Evolutionary conservation across 2,329 filamentous ascomycete genomes (phyloP).

Genomic region (Xylariaceae sp.): DNA sequence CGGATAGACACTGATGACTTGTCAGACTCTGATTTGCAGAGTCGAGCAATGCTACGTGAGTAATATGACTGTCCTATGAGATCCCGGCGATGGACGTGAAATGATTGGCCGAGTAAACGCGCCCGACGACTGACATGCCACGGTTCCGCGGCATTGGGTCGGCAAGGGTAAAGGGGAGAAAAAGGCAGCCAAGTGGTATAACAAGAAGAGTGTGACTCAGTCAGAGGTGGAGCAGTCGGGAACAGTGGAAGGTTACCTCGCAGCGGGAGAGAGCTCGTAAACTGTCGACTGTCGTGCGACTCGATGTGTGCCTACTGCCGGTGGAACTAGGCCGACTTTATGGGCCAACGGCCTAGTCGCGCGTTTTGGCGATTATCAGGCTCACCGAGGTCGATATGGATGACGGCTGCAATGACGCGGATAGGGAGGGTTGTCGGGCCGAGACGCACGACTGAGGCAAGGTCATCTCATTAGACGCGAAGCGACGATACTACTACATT

Average conservation of each 20-base stretch:
- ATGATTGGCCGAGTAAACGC: constrained; percentile 12
- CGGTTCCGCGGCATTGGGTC: constrained; percentile 8
- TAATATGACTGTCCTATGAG: constrained; percentile 8
- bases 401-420: neutral
- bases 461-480: constrained; percentile 11
- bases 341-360: constrained; percentile 12
- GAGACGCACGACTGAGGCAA: constrained; percentile 3
- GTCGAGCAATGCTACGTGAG: constrained; percentile 3
- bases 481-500: constrained; percentile 2
- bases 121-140: constrained; percentile 9
- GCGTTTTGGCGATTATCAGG: constrained; percentile 1
- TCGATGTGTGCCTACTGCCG: constrained; percentile 6
- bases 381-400: neutral
- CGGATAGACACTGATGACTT: constrained; percentile 4
- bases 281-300: constrained; percentile 13
- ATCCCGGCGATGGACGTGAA: constrained; percentile 11
- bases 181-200: constrained; percentile 8
- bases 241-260: constrained; percentile 14
- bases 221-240: constrained; percentile 8
- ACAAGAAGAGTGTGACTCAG: constrained; percentile 4
- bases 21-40: constrained; percentile 12
- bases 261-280: constrained; percentile 15
- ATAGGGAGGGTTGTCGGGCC: constrained; percentile 8
- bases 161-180: neutral
- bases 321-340: constrained; percentile 14